phyloP scores from a whole-genome alignment of 1,139 yeast genomes.

The Yamadazyma siamensis region DNA sequence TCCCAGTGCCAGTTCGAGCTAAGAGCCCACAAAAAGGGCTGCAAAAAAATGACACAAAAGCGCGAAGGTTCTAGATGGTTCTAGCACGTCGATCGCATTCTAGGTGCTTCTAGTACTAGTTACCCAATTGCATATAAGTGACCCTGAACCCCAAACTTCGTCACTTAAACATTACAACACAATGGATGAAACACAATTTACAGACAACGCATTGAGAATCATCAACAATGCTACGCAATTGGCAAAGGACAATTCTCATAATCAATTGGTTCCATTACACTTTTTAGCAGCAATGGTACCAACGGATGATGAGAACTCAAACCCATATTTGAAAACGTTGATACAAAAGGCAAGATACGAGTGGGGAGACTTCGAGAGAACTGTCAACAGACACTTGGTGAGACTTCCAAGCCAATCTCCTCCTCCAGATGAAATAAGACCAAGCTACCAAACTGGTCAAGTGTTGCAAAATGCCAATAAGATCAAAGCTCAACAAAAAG shows the following conservation, averaged over 20 bases:
- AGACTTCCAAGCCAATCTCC: slow-evolving; percentile 86
- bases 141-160: neutral
- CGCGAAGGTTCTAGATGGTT: slow-evolving; percentile 14
- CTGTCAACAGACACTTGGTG: slow-evolving; percentile 77
- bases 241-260: slow-evolving; percentile 80
- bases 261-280: slow-evolving; percentile 83
- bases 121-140: slow-evolving; percentile 1
- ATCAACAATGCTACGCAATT: slow-evolving; percentile 76
- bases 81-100: slow-evolving; percentile 8
- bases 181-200: slow-evolving; percentile 72
- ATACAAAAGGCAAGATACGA: slow-evolving; percentile 87
- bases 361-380: slow-evolving; percentile 74
- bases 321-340: slow-evolving; percentile 76
- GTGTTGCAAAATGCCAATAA: slow-evolving; percentile 67
- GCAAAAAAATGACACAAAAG: too few relatives aligned
- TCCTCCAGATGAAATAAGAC: slow-evolving; percentile 72
- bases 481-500: slow-evolving; percentile 84
- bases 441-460: slow-evolving; percentile 69
- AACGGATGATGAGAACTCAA: slow-evolving; percentile 62
- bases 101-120: slow-evolving; percentile 5
- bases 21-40: too few relatives aligned
- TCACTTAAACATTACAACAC: neutral
- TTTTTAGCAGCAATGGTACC: slow-evolving; percentile 90
- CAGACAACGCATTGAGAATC: slow-evolving; percentile 87
- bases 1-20: too few relatives aligned